Percentiles rank a stretch among this genome's conserved stretches.
Conservation (phyloP, 192 early-diverging fungal genomes). For the Backusella sp. region DNA sequence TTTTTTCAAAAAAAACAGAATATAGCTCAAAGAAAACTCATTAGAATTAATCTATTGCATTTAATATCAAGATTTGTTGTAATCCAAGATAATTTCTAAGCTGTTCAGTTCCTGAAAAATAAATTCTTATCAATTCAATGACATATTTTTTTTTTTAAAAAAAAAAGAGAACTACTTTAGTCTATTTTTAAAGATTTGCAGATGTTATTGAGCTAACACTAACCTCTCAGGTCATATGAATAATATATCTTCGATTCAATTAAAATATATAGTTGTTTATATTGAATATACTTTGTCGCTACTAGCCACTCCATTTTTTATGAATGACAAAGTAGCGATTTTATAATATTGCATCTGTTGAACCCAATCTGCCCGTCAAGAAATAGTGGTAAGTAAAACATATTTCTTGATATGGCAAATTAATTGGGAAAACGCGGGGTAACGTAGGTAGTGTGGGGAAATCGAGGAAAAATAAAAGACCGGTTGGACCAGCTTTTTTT, state of each 20-base stretch:
- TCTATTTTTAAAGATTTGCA: not conserved
- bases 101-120: not conserved
- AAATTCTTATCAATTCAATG: not conserved
- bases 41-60: not conserved
- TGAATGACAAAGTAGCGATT: not conserved
- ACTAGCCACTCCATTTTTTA: too few species aligned
- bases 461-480: not conserved
- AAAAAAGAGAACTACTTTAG: conserved; percentile 4
- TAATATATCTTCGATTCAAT: too few species aligned
- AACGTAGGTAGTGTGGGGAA: not conserved
- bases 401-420: not conserved
- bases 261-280: too few species aligned
- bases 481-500: not conserved
- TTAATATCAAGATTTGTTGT: not conserved
- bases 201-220: not conserved
- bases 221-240: too few species aligned
- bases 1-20: not conserved
- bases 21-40: not conserved
- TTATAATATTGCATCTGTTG: not conserved
- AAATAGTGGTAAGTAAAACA: not conserved
- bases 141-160: not conserved
- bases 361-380: not conserved
- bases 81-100: not conserved
- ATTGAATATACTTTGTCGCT: too few species aligned
- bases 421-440: conserved; percentile 1